A percentile compares a stretch with the other conserved stretches of the same genome.
These are phyloP conservation scores for sorghum (Sorghum bicolor) DNA, from an alignment of 176 grass and related monocot species.

Conservation along the genomic window Sorghum_bicolor_NCBIv3 NC_012870.2:73198001-73198500, in stretches of 20 bases:
- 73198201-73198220: conserved; percentile 44
- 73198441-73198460: neutral
- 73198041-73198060: conserved; percentile 66
- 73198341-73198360: conserved; percentile 46
- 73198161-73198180: conserved; percentile 66
- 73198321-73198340: conserved; percentile 68
- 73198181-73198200: conserved; percentile 80
- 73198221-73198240: neutral
- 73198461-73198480: neutral
- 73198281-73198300: conserved; percentile 1
- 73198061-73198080: conserved; percentile 77
- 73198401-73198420: neutral
- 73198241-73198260: neutral
- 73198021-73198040: conserved; percentile 78
- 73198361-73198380: neutral
- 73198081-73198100: neutral
- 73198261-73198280: neutral
- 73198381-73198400: neutral
- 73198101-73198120: neutral
- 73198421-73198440: neutral
- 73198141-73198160: conserved; percentile 38
- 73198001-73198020: conserved; percentile 66
- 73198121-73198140: neutral
- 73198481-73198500: neutral
- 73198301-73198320: conserved; percentile 73